phyloP scores from a whole-genome alignment of 2,329 filamentous ascomycete genomes.

The Aspergillus sp. region DNA sequence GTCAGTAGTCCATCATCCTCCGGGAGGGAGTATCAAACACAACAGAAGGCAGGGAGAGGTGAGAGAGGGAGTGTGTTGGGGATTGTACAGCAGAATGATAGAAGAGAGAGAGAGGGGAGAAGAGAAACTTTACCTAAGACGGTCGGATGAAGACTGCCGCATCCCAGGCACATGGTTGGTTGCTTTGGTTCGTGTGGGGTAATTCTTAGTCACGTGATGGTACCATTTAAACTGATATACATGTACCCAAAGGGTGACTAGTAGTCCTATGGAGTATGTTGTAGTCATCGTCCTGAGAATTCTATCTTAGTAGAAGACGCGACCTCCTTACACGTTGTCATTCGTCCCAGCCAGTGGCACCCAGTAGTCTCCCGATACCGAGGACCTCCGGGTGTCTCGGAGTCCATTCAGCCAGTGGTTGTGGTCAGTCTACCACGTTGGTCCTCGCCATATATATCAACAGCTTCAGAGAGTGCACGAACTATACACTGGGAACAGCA shows the following conservation, averaged over 20 bases:
- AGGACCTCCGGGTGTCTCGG: background rate
- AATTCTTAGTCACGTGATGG: conserved; percentile 28
- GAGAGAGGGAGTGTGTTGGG: conserved; percentile 3
- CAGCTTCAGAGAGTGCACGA: too few relatives aligned
- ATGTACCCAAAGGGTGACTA: too few relatives aligned
- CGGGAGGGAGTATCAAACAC: background rate
- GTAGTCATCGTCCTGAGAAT: conserved; percentile 9
- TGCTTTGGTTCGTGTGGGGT: conserved; percentile 6
- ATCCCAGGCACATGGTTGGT: conserved; percentile 3
- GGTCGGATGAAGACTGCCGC: conserved; percentile 6
- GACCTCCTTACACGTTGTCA: background rate
- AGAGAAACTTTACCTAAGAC: background rate
- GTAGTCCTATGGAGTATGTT: too few relatives aligned
- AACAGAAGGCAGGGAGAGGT: conserved; percentile 1
- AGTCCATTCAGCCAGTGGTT: background rate
- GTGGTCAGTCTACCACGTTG: too few relatives aligned
- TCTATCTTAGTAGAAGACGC: background rate
- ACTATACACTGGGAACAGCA: too few relatives aligned
- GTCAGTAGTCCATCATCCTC: conserved; percentile 12
- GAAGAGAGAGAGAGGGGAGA: conserved; percentile 6
- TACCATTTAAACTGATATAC: too few relatives aligned
- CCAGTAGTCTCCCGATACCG: background rate
- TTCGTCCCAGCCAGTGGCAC: background rate
- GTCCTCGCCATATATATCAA: too few relatives aligned
- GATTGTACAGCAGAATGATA: conserved; percentile 12